These are phyloP conservation scores for Primulina huaijiensis DNA, from an alignment of 257 asterid genomes.

Conservation along the genomic window DNA sequence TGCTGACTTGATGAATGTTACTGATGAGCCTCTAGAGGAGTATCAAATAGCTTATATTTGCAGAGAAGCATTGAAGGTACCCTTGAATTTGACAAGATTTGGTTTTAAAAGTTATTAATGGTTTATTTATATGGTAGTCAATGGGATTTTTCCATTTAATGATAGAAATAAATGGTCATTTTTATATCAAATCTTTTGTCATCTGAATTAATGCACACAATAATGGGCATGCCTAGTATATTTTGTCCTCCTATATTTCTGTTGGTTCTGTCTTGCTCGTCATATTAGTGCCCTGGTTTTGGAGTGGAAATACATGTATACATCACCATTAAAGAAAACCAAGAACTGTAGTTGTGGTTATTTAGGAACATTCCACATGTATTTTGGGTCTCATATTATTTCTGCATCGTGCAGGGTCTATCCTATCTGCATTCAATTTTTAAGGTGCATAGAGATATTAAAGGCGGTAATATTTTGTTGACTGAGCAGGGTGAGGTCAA, in stretches of 20 bases:
- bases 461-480: constrained; percentile 95
- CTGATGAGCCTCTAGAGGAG: constrained; percentile 90
- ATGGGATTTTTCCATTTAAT: constrained; percentile 5
- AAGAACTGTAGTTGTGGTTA: neutral
- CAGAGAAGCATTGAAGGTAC: constrained; percentile 92
- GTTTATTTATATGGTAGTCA: constrained; percentile 9
- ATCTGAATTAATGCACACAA: neutral
- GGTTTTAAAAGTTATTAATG: constrained; percentile 11
- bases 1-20: constrained; percentile 91
- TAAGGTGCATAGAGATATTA: constrained; percentile 98
- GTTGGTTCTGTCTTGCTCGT: constrained; percentile 1
- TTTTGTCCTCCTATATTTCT: constrained; percentile 13
- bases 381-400: constrained; percentile 25
- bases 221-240: no score
- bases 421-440: constrained; percentile 94
- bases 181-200: constrained; percentile 7
- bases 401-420: constrained; percentile 63
- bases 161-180: neutral
- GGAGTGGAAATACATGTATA: neutral
- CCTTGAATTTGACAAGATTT: constrained; percentile 22
- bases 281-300: neutral
- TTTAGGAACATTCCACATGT: constrained; percentile 20
- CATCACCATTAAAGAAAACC: neutral
- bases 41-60: constrained; percentile 86
- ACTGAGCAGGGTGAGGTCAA: constrained; percentile 98